Base-by-base conservation (phyloP, 2,329 filamentous ascomycete species). In the Aspergillus brunneoviolaceus region DNA sequence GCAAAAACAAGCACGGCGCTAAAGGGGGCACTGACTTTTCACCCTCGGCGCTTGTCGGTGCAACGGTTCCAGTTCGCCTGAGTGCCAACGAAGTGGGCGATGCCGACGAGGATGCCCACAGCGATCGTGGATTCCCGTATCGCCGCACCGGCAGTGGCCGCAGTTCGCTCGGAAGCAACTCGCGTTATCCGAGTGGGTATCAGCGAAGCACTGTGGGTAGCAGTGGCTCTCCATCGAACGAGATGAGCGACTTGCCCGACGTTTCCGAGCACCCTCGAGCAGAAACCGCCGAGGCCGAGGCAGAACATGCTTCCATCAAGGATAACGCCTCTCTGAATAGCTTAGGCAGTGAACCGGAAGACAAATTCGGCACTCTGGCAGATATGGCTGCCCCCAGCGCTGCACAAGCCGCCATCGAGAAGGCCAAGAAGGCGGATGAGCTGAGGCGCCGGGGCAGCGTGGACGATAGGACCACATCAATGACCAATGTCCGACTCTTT, bases 21-120 rank as follows among this genome's bases (percentile, higher is more conserved):
- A 92, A 94, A 73, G 88, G 87, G 48, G 85, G 91, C 4, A 87
- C 90, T 9, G 88, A 91, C 45, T 96, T 96, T 74, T 87, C 88
- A 10, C 89, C 90, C 2, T 89, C 88, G 59, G 93, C 94, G 61
- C 77, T 88, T 57, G 81, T 85, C 59, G 89, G 91, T 61, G 89
- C 88, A 47, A 92, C 92, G 57, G 93, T 98, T 45, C 95, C 95
- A 2, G 87, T 97, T 77, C 88, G 95, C 49, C 82, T 99, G 63
- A 96, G 91, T 74, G 94, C 95, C n/a, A 96, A 91, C 54, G 95
- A 99, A 76, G 91, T 98, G 14, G 92, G 96, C 69, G 92, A 91
- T 66, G 92, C 89, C 65, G 91, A 93, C 68, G 91, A 88, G 52
- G 87, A 89, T 48, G 73, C 76, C 16, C 75, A 66, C 65, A 79